Conservation (phyloP, 139 green algal species). For the Closterium sp. region DNA sequence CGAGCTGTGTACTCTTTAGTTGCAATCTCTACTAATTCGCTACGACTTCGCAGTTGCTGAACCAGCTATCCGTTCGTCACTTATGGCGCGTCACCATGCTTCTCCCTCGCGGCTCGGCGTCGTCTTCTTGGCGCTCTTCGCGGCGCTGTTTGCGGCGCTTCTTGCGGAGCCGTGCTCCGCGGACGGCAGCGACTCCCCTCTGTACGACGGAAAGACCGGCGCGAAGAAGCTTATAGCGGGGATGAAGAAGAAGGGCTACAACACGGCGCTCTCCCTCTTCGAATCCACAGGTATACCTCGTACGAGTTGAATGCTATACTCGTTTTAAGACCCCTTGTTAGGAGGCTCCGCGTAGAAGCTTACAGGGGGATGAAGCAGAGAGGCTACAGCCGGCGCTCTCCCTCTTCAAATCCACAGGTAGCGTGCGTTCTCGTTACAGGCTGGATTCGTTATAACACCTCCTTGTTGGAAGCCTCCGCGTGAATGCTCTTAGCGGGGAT, state of each 20-base stretch:
- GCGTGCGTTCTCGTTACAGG: no score
- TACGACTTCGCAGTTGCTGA: background rate
- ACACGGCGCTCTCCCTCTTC: background rate
- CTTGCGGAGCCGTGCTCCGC: background rate
- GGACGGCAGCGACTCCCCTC: background rate
- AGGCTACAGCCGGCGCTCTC: background rate
- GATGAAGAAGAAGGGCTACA: background rate
- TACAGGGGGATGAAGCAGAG: background rate
- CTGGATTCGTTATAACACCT: no score
- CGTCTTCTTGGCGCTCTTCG: background rate
- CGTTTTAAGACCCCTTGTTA: no score
- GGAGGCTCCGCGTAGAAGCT: no score
- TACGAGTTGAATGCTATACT: no score
- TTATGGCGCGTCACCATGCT: background rate
- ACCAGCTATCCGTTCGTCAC: background rate
- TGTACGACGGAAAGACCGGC: background rate
- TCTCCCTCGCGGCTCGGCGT: background rate
- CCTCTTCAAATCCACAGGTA: background rate
- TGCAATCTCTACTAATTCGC: no score
- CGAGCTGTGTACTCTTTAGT: no score
- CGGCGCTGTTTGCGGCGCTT: background rate
- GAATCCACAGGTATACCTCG: background rate
- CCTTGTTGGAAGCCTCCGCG: no score
- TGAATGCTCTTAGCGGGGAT: no score
- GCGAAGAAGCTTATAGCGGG: background rate